A percentile compares a stretch with the other conserved stretches of the same genome.
Conservation (phyloP, 768 basidiomycete species). For the Pilatotrama ljubarskyi region DNA sequence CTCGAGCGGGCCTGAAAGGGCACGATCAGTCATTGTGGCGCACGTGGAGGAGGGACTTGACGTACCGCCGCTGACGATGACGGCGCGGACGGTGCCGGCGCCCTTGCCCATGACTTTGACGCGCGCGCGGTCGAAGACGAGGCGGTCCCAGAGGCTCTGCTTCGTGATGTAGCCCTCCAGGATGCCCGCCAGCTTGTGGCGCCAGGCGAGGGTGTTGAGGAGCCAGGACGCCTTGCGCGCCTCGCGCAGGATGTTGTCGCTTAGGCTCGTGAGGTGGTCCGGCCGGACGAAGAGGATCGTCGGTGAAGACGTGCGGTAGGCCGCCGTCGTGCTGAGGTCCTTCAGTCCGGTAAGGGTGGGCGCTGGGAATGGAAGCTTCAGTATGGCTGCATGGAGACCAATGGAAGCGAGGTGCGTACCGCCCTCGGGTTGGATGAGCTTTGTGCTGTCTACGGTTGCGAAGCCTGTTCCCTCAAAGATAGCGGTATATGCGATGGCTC, state of each 20-base stretch:
- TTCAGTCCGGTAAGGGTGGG: slow-evolving; percentile 34
- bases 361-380: neutral
- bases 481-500: slow-evolving; percentile 79
- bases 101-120: slow-evolving; percentile 57
- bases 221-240: slow-evolving; percentile 49
- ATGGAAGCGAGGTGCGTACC: slow-evolving; percentile 33
- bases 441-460: slow-evolving; percentile 60
- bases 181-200: slow-evolving; percentile 74
- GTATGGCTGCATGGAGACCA: neutral
- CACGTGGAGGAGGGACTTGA: neutral
- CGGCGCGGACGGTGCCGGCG: slow-evolving; percentile 61
- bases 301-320: slow-evolving; percentile 66
- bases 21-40: neutral
- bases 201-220: slow-evolving; percentile 64
- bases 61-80: slow-evolving; percentile 74
- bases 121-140: slow-evolving; percentile 72
- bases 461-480: slow-evolving; percentile 74
- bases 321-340: slow-evolving; percentile 49
- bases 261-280: slow-evolving; percentile 56
- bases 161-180: slow-evolving; percentile 74
- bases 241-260: slow-evolving; percentile 50
- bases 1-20: slow-evolving; percentile 47
- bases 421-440: slow-evolving; percentile 47
- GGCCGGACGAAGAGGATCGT: slow-evolving; percentile 78
- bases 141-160: slow-evolving; percentile 82